phyloP scores from a whole-genome alignment of 192 early-diverging fungal species.

The Radiomyces spectabilis region DNA sequence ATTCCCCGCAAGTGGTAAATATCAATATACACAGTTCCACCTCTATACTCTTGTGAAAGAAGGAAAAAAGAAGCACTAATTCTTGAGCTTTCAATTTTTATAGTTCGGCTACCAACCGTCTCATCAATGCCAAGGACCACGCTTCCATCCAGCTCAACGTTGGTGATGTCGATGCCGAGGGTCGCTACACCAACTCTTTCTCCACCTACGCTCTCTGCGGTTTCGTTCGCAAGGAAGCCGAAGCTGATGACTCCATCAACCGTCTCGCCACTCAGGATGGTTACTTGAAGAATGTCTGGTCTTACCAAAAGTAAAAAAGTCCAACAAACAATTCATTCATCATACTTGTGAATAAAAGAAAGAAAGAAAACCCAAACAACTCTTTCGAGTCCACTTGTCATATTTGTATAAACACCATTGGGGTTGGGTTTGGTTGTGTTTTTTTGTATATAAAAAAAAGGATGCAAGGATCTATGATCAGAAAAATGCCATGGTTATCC shows the following conservation, averaged over 20 bases:
- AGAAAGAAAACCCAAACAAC: background rate
- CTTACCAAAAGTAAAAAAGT: slow-evolving; percentile 42
- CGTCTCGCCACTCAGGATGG: slow-evolving; percentile 76
- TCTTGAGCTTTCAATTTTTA: background rate
- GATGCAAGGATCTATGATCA: too few relatives aligned
- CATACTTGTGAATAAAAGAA: background rate
- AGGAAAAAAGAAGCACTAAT: background rate
- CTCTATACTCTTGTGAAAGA: background rate
- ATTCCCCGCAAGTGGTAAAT: slow-evolving; percentile 91
- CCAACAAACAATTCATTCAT: slow-evolving; percentile 8
- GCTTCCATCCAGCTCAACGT: slow-evolving; percentile 97
- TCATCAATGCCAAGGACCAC: slow-evolving; percentile 99
- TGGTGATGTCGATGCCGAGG: slow-evolving; percentile 84
- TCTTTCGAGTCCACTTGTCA: too few relatives aligned
- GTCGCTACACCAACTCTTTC: slow-evolving; percentile 64
- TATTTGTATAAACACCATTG: too few relatives aligned
- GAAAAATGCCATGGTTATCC: too few relatives aligned
- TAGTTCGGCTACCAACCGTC: slow-evolving; percentile 95
- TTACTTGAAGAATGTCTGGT: slow-evolving; percentile 55
- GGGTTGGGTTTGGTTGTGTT: too few relatives aligned
- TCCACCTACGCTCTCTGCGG: slow-evolving; percentile 90
- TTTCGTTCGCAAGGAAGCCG: slow-evolving; percentile 81
- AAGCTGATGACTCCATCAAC: slow-evolving; percentile 97
- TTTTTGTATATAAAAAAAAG: too few relatives aligned
- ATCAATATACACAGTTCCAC: background rate